These are phyloP conservation scores for Nephelium lappaceum DNA, from an alignment of 345 rosid species.

Conservation along the genomic window DNA sequence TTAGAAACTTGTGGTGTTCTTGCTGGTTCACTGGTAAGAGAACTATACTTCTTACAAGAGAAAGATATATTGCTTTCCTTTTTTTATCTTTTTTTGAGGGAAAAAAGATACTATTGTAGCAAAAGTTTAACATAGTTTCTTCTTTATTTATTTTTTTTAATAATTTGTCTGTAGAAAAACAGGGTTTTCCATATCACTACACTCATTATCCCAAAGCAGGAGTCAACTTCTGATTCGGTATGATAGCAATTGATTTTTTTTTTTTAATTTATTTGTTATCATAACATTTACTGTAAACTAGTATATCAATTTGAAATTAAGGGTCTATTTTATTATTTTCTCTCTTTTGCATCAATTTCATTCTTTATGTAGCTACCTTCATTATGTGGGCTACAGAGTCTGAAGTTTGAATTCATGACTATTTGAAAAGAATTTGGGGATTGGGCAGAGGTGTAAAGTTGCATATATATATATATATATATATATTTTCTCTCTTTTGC, in stretches of 20 bases:
- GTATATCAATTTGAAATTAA: neutral
- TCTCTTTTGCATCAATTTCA: neutral
- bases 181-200: conserved; percentile 91
- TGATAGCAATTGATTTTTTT: conserved; percentile 4
- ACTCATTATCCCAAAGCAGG: conserved; percentile 97
- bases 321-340: neutral
- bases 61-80: neutral
- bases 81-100: neutral
- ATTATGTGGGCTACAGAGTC: neutral
- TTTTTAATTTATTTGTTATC: neutral
- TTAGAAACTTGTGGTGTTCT: conserved; percentile 95
- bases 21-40: conserved; percentile 88
- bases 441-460: neutral
- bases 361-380: neutral
- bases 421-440: neutral
- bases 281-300: neutral
- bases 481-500: too few relatives aligned
- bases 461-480: too few relatives aligned
- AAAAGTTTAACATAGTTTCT: conserved; percentile 18
- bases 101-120: neutral
- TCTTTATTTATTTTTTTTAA: conserved; percentile 12
- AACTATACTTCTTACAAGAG: conserved; percentile 1
- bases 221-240: conserved; percentile 97
- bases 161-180: conserved; percentile 63
- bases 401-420: neutral